Conservation (phyloP, 495 filamentous ascomycete genomes). For the Trichoderma virens region DNA sequence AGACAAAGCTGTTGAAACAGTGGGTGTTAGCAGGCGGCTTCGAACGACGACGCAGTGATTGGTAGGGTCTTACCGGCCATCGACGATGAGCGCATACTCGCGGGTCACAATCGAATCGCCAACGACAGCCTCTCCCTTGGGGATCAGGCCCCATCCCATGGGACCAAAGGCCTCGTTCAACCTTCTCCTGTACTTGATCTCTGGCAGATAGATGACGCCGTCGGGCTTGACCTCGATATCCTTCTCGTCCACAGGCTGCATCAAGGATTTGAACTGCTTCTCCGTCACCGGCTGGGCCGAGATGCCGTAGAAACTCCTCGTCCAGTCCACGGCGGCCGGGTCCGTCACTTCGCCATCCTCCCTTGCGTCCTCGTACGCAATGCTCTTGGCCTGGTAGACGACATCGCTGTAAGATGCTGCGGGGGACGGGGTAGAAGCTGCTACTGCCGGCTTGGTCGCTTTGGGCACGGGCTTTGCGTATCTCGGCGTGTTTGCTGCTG, state of each 20-base stretch:
- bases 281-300: constrained; percentile 65
- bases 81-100: constrained; percentile 87
- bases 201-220: constrained; percentile 90
- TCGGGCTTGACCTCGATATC: constrained; percentile 97
- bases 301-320: constrained; percentile 84
- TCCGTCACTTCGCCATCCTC: constrained; percentile 27
- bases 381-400: background rate
- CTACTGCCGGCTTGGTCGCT: background rate
- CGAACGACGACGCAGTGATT: background rate
- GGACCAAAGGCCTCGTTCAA: constrained; percentile 89
- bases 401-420: background rate
- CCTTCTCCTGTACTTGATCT: constrained; percentile 96
- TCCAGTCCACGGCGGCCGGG: constrained; percentile 67
- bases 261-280: constrained; percentile 65
- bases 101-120: constrained; percentile 82
- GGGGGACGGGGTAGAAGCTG: background rate
- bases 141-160: constrained; percentile 90
- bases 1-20: constrained; percentile 59
- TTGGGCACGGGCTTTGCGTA: constrained; percentile 4
- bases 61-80: constrained; percentile 64
- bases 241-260: constrained; percentile 55
- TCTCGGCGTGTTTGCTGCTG: background rate
- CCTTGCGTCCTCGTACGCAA: background rate
- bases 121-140: constrained; percentile 83
- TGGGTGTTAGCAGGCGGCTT: background rate